Evolutionary conservation across 768 basidiomycete species (phyloP).

Genomic region (Psilocybe sp.): DNA sequence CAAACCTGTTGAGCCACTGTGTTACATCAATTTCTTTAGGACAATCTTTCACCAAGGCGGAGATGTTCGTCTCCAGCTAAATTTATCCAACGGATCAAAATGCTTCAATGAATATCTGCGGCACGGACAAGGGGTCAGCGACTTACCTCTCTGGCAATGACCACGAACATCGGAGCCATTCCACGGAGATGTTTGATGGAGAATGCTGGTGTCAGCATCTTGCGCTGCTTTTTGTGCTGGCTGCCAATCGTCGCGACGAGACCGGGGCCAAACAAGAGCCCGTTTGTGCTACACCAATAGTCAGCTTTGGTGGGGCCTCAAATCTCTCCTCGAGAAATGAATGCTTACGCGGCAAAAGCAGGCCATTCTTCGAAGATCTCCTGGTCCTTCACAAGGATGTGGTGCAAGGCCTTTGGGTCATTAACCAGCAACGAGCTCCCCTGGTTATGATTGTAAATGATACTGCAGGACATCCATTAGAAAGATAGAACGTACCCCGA

Average conservation of each 20-base stretch:
- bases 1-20: slow-evolving; percentile 1
- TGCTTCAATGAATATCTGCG: no score
- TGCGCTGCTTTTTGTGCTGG: slow-evolving; percentile 7
- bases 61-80: not conserved
- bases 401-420: slow-evolving; percentile 6
- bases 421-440: slow-evolving; percentile 3
- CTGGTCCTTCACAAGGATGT: slow-evolving; percentile 6
- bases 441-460: not conserved
- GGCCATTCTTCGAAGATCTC: slow-evolving; percentile 7
- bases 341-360: slow-evolving; percentile 3
- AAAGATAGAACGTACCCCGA: not conserved
- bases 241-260: slow-evolving; percentile 2
- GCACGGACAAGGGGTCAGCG: no score
- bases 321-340: not conserved
- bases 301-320: no score
- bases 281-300: not conserved
- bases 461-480: not conserved
- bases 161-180: slow-evolving; percentile 5
- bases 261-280: slow-evolving; percentile 1
- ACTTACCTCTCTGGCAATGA: slow-evolving; percentile 2
- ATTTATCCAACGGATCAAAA: not conserved
- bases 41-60: not conserved
- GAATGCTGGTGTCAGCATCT: slow-evolving; percentile 4
- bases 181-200: slow-evolving; percentile 6
- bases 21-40: slow-evolving; percentile 3